Conservation (phyloP, 768 basidiomycete genomes). For the Mycena galopus region DNA sequence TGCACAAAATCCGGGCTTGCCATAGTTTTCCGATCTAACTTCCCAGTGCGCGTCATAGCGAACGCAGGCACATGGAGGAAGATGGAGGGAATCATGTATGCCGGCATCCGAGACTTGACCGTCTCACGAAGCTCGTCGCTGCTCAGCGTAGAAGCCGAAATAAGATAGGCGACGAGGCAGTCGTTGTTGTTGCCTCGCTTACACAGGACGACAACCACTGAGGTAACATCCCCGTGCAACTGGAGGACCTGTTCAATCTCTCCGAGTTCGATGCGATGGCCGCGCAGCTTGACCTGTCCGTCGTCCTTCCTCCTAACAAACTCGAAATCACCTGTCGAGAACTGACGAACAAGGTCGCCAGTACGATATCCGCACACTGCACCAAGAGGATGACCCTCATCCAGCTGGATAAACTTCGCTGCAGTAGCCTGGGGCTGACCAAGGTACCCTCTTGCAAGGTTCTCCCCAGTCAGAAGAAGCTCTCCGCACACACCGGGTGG, state of each 20-base stretch:
- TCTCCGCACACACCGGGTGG: conserved; percentile 8
- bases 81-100: conserved; percentile 8
- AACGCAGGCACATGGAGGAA: conserved; percentile 6
- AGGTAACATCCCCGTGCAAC: conserved; percentile 8
- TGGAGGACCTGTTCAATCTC: conserved; percentile 7
- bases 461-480: conserved; percentile 6
- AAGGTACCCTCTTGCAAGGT: conserved; percentile 11
- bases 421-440: conserved; percentile 3
- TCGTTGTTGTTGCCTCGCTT: conserved; percentile 9
- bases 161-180: conserved; percentile 10
- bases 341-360: conserved; percentile 6
- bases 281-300: conserved; percentile 4
- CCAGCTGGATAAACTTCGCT: conserved; percentile 10
- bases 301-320: conserved; percentile 10
- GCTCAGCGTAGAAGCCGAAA: conserved; percentile 6
- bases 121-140: conserved; percentile 6
- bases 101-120: conserved; percentile 6
- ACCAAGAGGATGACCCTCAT: conserved; percentile 9
- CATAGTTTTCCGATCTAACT: conserved; percentile 9
- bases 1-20: conserved; percentile 9
- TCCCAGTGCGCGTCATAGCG: conserved; percentile 4
- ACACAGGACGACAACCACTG: conserved; percentile 6
- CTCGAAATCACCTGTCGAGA: conserved; percentile 4
- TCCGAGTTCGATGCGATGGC: conserved; percentile 11
- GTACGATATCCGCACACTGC: conserved; percentile 3